Percentiles rank a stretch among this genome's conserved stretches.
Conservation (phyloP, 805 yeast species). For the Jamesozyma spencerorum region DNA sequence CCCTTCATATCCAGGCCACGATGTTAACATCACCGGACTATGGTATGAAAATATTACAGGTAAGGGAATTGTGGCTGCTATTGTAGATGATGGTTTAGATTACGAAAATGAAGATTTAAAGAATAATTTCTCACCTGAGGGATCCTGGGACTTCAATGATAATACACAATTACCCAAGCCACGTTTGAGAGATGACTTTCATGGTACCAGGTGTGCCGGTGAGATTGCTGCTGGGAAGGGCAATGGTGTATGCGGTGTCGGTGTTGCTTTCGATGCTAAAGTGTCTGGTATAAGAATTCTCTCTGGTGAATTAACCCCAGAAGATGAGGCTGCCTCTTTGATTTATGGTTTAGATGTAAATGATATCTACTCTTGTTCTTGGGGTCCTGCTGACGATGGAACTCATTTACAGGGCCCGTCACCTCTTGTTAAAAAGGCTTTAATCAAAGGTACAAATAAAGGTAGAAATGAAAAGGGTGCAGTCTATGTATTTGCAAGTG, state of each 20-base stretch:
- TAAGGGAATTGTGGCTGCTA: conserved; percentile 69
- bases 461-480: conserved; percentile 81
- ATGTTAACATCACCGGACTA: conserved; percentile 74
- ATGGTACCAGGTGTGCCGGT: conserved; percentile 97
- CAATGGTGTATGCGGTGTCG: conserved; percentile 87
- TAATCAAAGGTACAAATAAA: conserved; percentile 71
- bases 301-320: conserved; percentile 69
- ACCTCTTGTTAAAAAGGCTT: conserved; percentile 64
- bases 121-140: conserved; percentile 59
- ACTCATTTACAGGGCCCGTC: conserved; percentile 79
- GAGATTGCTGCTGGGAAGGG: conserved; percentile 83
- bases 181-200: conserved; percentile 69
- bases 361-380: conserved; percentile 92
- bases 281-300: conserved; percentile 87
- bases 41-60: conserved; percentile 84
- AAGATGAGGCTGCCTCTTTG: conserved; percentile 86
- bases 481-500: conserved; percentile 89
- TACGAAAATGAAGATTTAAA: conserved; percentile 64
- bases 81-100: conserved; percentile 93
- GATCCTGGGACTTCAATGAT: conserved; percentile 91
- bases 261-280: conserved; percentile 82
- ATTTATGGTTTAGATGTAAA: conserved; percentile 71
- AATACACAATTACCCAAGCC: conserved; percentile 73
- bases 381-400: conserved; percentile 98
- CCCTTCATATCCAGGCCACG: conserved; percentile 63